Evolutionary conservation across 192 early-diverging fungal species (phyloP), one percentile per base, ranked within the genome.

Genomic region (Dimargaris cristalligena): DNA sequence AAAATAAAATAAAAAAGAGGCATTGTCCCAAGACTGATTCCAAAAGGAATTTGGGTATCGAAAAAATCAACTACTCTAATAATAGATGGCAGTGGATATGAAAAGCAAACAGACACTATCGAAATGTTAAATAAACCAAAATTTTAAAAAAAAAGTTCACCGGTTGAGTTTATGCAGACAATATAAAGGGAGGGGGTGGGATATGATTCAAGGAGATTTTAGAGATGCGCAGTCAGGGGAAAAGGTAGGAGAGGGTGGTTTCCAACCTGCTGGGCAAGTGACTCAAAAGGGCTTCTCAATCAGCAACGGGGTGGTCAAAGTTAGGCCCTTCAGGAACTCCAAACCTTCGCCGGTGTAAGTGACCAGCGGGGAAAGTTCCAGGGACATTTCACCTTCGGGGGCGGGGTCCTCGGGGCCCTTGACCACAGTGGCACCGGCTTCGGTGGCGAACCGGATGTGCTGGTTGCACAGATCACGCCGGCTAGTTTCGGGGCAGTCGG

Each of bases 261-360:
- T n/a, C n/a, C n/a, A n/a, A n/a, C n/a, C n/a, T n/a, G n/a, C n/a
- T n/a, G n/a, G n/a, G n/a, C n/a, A n/a, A n/a, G n/a, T n/a, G 6
- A n/a, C 20, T 50, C 34, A 56, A 2, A 59, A 26, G 41, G 44
- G 25, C 58, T 59, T 67, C 9, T 71, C 66, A 56, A 80, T 66
- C 32, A 70, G 23, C 33, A 59, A 57, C n/a, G 87, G 84, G 10
- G 78, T 74, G 18, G 67, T 68, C 60, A 90, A 69, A 2, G 79
- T 81, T 64, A 81, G 80, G 49, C 89, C 90, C 26, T 72, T 64
- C 25, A 93, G 77, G 46, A 58, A 59, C 60, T 92, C 89, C 30
- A 98, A 78, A 4, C 91, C 92, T 74, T 98, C 95, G 61, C 95
- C 95, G 51, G 74, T 82, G 67, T 94, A 98, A 4, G 86, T 81